Conservation (phyloP, 805 yeast genomes). For the Ogataea neopini region DNA sequence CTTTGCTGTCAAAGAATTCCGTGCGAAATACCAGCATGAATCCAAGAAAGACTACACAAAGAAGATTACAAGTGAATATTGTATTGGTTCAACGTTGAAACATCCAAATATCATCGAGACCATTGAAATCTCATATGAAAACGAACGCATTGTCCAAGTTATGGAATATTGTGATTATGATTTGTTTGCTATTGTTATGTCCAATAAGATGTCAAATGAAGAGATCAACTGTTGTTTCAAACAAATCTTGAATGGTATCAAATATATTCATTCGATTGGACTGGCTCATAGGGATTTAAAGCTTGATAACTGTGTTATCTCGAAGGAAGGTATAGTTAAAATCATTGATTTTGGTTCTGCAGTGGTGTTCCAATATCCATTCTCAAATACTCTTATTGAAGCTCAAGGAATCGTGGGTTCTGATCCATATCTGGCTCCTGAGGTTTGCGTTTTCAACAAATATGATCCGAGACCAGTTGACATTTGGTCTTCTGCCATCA, state of each 20-base stretch:
- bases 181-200: conserved; percentile 91
- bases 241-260: conserved; percentile 78
- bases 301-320: conserved; percentile 88
- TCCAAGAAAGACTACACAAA: conserved; percentile 83
- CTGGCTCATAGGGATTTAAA: conserved; percentile 90
- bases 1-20: conserved; percentile 91
- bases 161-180: conserved; percentile 96
- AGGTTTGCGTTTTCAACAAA: conserved; percentile 76
- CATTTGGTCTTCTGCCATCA: conserved; percentile 90
- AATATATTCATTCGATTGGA: conserved; percentile 81
- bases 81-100: conserved; percentile 86
- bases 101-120: conserved; percentile 92
- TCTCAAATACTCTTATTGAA: conserved; percentile 67
- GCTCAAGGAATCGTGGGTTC: conserved; percentile 86
- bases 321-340: conserved; percentile 79
- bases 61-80: conserved; percentile 91
- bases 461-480: conserved; percentile 94
- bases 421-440: conserved; percentile 91
- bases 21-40: conserved; percentile 73
- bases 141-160: conserved; percentile 82
- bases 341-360: conserved; percentile 94
- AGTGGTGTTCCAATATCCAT: conserved; percentile 87
- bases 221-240: conserved; percentile 90
- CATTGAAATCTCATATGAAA: conserved; percentile 86
- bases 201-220: conserved; percentile 76